Evolutionary conservation across 2,329 filamentous ascomycete species (phyloP), one percentile per base, ranked within the genome.

Genomic region (Nannizziopsis barbatae): DNA sequence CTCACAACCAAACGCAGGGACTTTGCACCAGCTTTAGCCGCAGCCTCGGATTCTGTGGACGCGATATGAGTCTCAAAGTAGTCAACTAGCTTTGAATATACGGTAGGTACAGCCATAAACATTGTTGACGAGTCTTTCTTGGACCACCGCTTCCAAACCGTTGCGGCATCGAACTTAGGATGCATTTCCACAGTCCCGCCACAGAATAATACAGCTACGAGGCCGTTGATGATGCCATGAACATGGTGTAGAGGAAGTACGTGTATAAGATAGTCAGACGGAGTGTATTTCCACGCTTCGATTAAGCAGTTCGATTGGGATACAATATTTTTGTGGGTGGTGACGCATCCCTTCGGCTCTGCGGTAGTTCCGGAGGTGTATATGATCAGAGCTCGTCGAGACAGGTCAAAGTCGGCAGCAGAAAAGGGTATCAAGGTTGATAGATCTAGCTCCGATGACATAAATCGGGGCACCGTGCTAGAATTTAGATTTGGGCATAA

Each of bases 101-200:
- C 72, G 1, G 72, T 75, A 2, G 72, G 72, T 1, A 75, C 72
- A 12, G 70, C 72, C 54, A 71, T 69, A 61, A 75, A 75, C 62
- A 74, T 68, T 0, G 68, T 65, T 22, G 70, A 62, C 39, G 62
- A 59, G 52, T 65, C 67, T 47, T 53, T 57, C 27, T 59, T 62
- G 50, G 61, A 59, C 70, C 70, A 74, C 12, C 71, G 64, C 15
- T 64, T 58, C 72, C 72, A 75, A 55, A 73, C 70, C 48, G 64
- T 54, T 54, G 61, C 54, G 9, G 67, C 60, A 42, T 71, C 64
- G 60, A 75, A 67, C 55, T 67, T 64, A 41, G 67, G 54, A 55
- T 71, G 54, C 66, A 74, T 74, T 54, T 75, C 72, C 37, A 74
- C 69, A 0, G 69, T 65, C 1, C 65, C 66, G 6, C 72, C 72